A percentile compares a stretch with the other conserved stretches of the same genome.
phyloP scores from a whole-genome alignment of 2,329 filamentous ascomycete species.

The Pyrenochaeta sp. region DNA sequence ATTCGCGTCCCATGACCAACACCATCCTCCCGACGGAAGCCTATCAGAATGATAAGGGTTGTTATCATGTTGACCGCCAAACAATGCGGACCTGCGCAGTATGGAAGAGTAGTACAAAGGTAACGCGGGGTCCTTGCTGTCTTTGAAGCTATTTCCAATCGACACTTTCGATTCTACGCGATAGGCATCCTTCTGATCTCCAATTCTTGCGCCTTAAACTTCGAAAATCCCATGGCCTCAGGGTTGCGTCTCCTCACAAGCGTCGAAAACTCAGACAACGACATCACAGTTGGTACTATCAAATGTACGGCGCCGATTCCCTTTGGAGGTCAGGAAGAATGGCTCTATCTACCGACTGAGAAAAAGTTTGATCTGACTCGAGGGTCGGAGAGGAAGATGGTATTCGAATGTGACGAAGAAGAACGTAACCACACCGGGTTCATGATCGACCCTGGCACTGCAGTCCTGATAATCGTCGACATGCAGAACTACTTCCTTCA shows the following conservation, averaged over 20 bases:
- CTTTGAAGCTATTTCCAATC: background rate
- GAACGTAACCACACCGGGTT: slow-evolving; percentile 52
- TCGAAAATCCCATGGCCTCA: slow-evolving; percentile 19
- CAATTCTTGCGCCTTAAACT: slow-evolving; percentile 3
- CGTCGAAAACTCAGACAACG: slow-evolving; percentile 21
- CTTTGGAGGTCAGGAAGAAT: slow-evolving; percentile 53
- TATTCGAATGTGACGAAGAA: slow-evolving; percentile 52
- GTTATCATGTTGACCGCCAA: slow-evolving; percentile 33
- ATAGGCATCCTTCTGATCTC: background rate
- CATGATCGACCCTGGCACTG: slow-evolving; percentile 51
- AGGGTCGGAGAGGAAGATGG: slow-evolving; percentile 46
- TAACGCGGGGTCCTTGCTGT: background rate
- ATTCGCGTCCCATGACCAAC: slow-evolving; percentile 8
- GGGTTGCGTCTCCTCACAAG: slow-evolving; percentile 21
- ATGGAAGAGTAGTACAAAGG: slow-evolving; percentile 18
- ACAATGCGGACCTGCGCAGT: slow-evolving; percentile 14
- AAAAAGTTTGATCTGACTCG: slow-evolving; percentile 54
- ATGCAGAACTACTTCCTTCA: slow-evolving; percentile 57
- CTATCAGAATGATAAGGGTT: slow-evolving; percentile 39
- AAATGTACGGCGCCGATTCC: slow-evolving; percentile 51
- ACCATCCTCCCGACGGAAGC: slow-evolving; percentile 30
- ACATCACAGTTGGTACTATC: slow-evolving; percentile 37
- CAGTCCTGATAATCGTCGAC: slow-evolving; percentile 52
- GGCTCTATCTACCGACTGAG: slow-evolving; percentile 52
- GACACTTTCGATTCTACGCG: no score